phyloP scores from a whole-genome alignment of 805 yeast genomes.

The Nakazawaea anatomiae region DNA sequence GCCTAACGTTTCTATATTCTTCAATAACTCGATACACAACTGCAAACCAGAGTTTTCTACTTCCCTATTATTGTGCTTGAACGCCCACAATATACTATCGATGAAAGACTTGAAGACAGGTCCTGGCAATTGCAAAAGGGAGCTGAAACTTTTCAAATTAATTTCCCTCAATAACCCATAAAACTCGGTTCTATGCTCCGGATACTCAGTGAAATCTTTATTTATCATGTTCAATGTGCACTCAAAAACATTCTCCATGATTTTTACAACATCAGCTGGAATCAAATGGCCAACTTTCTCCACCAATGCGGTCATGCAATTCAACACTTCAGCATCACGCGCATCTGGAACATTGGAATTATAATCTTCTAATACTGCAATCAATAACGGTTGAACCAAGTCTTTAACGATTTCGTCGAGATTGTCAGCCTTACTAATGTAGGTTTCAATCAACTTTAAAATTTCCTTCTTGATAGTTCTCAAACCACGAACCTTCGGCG shows the following conservation, averaged over 20 bases:
- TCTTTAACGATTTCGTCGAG: conserved; percentile 78
- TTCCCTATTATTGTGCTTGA: conserved; percentile 94
- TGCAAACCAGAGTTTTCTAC: conserved; percentile 90
- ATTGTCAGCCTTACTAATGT: conserved; percentile 81
- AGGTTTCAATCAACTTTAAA: conserved; percentile 81
- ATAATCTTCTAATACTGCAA: conserved; percentile 86
- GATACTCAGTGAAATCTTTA: conserved; percentile 92
- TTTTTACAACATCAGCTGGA: conserved; percentile 82
- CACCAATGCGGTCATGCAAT: conserved; percentile 89
- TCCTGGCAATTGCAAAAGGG: conserved; percentile 82
- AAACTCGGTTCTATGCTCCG: conserved; percentile 96
- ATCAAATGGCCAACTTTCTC: conserved; percentile 81
- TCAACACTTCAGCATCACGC: conserved; percentile 94
- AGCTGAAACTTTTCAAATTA: conserved; percentile 77
- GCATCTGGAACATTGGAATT: conserved; percentile 88
- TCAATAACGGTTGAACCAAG: conserved; percentile 75
- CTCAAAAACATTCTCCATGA: conserved; percentile 87
- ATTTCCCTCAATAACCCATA: conserved; percentile 86
- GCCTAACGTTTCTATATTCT: conserved; percentile 77
- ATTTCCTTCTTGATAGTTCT: conserved; percentile 96
- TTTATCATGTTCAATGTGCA: conserved; percentile 94
- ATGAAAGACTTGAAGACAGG: conserved; percentile 87
- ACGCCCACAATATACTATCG: conserved; percentile 96
- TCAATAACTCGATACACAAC: conserved; percentile 74
- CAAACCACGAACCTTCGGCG: conserved; percentile 91